Percentiles rank a stretch among this genome's conserved stretches.
Evolutionary conservation across 1,284 basidiomycete genomes (phyloP).

Genomic region (Pseudozyma sp.): DNA sequence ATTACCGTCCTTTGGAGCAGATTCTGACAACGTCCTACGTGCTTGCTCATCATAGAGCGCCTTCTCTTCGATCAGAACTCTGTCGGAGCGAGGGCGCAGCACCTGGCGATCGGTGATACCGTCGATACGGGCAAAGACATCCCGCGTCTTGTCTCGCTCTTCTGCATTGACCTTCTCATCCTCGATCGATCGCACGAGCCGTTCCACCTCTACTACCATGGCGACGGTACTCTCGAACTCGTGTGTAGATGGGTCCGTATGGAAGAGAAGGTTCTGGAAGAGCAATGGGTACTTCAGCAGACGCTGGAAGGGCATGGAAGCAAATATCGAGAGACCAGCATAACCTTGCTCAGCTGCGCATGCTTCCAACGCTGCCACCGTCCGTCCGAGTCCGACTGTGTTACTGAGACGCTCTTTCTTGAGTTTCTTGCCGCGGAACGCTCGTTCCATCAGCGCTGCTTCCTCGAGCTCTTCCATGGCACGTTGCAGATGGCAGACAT

Average conservation of each 20-base stretch:
- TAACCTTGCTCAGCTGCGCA: conserved; percentile 85
- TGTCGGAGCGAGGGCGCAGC: conserved; percentile 86
- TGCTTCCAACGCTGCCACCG: conserved; percentile 75
- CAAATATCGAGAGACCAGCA: conserved; percentile 89
- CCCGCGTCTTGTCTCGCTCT: conserved; percentile 91
- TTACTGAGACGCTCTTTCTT: conserved; percentile 58
- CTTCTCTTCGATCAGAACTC: conserved; percentile 86
- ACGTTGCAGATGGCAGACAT: conserved; percentile 59
- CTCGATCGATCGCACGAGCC: conserved; percentile 93
- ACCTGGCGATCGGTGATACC: conserved; percentile 76
- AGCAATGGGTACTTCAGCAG: conserved; percentile 95
- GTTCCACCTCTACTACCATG: conserved; percentile 97
- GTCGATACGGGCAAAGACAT: conserved; percentile 94
- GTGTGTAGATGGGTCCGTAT: conserved; percentile 94
- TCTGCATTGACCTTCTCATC: conserved; percentile 97
- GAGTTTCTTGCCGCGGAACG: conserved; percentile 59
- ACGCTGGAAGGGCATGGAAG: conserved; percentile 96
- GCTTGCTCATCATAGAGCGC: conserved; percentile 71
- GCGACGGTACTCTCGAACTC: conserved; percentile 95
- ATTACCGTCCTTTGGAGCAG: conserved; percentile 39
- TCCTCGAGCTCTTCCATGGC: conserved; percentile 62
- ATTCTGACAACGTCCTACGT: conserved; percentile 62
- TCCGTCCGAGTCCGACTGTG: conserved; percentile 59
- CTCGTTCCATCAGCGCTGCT: conserved; percentile 62
- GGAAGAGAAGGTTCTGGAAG: conserved; percentile 83